Evolutionary conservation across 345 rosid genomes (phyloP).

Genomic region (Ricinus communis): DNA sequence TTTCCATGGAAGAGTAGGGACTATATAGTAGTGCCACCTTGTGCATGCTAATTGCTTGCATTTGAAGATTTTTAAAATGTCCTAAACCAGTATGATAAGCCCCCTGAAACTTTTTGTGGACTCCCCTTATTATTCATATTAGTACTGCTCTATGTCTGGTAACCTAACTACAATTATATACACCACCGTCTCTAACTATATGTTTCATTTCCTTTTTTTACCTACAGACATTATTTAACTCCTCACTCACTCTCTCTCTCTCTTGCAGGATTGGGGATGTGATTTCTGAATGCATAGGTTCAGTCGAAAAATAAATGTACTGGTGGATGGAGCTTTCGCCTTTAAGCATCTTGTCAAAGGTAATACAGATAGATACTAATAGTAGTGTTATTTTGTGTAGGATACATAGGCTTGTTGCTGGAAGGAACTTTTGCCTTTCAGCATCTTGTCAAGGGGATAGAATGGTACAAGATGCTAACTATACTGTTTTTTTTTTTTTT

Average conservation of each 20-base stretch:
- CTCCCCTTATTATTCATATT: too few relatives aligned
- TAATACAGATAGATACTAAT: neutral
- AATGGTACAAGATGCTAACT: neutral
- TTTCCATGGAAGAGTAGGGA: too few relatives aligned
- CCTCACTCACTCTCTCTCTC: neutral
- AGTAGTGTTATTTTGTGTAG: neutral
- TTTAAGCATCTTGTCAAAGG: neutral
- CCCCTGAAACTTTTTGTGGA: too few relatives aligned
- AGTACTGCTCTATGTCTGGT: too few relatives aligned
- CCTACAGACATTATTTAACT: too few relatives aligned
- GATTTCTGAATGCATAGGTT: neutral
- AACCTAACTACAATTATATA: neutral
- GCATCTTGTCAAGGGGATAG: neutral
- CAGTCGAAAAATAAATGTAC: neutral
- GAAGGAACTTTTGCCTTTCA: neutral
- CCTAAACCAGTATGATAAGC: too few relatives aligned
- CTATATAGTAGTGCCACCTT: too few relatives aligned
- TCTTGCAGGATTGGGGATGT: slow-evolving; percentile 1
- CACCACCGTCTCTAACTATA: neutral
- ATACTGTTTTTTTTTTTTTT: too few relatives aligned
- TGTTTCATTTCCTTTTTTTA: neutral
- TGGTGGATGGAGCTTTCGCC: neutral
- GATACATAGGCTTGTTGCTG: too few relatives aligned
- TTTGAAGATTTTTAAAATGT: neutral
- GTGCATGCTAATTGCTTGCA: too few relatives aligned